phyloP scores from a whole-genome alignment of 352 stramenopile species.

The Phytophthora sansomeana region DNA sequence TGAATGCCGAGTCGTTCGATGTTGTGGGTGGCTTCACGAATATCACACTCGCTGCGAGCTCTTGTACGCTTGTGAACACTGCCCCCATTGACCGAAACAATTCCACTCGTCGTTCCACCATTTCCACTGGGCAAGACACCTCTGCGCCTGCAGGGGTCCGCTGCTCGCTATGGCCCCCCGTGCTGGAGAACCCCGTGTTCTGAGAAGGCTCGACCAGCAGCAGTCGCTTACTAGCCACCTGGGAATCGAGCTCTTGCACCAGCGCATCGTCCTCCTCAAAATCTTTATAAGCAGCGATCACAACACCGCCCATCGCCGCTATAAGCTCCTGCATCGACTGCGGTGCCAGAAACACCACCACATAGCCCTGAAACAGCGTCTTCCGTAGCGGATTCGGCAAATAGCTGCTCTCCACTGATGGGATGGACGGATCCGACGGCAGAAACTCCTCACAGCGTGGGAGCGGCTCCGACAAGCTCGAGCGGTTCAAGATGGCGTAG shows the following conservation, averaged over 20 bases:
- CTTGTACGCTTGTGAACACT: conserved; percentile 81
- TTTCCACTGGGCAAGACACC: conserved; percentile 21
- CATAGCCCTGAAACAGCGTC: conserved; percentile 74
- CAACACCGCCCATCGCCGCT: conserved; percentile 75
- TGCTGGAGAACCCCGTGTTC: conserved; percentile 63
- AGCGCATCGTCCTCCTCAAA: conserved; percentile 63
- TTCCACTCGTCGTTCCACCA: conserved; percentile 65
- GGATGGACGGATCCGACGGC: conserved; percentile 62
- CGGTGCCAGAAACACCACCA: conserved; percentile 75
- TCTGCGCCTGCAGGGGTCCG: conserved; percentile 16
- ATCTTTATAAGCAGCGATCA: conserved; percentile 66
- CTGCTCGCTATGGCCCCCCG: conserved; percentile 58
- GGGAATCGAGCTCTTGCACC: conserved; percentile 61
- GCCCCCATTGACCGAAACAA: conserved; percentile 71
- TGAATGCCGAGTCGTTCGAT: conserved; percentile 68
- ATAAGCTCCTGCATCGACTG: conserved; percentile 86
- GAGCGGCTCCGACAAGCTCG: conserved; percentile 76
- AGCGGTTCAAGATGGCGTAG: conserved; percentile 76
- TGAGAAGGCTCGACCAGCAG: conserved; percentile 71
- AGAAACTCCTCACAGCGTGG: conserved; percentile 82
- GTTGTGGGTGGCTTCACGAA: conserved; percentile 74
- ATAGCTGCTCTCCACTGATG: conserved; percentile 70
- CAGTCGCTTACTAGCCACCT: conserved; percentile 55
- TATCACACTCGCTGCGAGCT: conserved; percentile 84
- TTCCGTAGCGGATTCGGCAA: conserved; percentile 80